These are phyloP conservation scores for Beauveria asiatica DNA, from an alignment of 2,329 filamentous ascomycete species.

Conservation along the genomic window DNA sequence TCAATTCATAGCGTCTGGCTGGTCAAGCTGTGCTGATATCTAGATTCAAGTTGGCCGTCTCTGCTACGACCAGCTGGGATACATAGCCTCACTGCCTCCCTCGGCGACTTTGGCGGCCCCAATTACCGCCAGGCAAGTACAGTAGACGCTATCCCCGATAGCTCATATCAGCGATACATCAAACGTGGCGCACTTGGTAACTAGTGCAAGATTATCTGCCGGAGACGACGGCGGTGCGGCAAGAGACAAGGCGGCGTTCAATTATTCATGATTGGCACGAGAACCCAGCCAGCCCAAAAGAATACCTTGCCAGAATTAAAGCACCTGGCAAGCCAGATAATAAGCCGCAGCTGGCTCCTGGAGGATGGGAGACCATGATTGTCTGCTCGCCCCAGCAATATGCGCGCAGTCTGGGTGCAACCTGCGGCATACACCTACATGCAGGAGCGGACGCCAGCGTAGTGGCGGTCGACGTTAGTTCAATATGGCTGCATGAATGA, in stretches of 20 bases:
- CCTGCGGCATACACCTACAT: not conserved
- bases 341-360: not conserved
- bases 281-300: not conserved
- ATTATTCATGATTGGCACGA: not conserved
- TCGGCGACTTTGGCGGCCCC: not conserved
- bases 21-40: not conserved
- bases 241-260: not conserved
- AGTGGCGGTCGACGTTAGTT: not conserved
- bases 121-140: not conserved
- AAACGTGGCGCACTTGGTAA: not conserved
- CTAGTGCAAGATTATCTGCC: not conserved
- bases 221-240: too few relatives aligned
- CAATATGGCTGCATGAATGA: conserved; percentile 3
- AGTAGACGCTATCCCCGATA: conserved; percentile 3
- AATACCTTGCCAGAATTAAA: not conserved
- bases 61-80: not conserved
- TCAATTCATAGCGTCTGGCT: not conserved
- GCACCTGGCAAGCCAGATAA: not conserved
- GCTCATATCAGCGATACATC: conserved; percentile 1
- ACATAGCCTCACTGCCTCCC: not conserved
- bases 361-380: not conserved
- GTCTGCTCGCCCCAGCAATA: not conserved
- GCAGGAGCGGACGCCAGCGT: not conserved
- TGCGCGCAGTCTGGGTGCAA: not conserved
- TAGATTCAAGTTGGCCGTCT: not conserved